Evolutionary conservation across 495 filamentous ascomycete genomes (phyloP).

Genomic region (Penicillium fimorum): DNA sequence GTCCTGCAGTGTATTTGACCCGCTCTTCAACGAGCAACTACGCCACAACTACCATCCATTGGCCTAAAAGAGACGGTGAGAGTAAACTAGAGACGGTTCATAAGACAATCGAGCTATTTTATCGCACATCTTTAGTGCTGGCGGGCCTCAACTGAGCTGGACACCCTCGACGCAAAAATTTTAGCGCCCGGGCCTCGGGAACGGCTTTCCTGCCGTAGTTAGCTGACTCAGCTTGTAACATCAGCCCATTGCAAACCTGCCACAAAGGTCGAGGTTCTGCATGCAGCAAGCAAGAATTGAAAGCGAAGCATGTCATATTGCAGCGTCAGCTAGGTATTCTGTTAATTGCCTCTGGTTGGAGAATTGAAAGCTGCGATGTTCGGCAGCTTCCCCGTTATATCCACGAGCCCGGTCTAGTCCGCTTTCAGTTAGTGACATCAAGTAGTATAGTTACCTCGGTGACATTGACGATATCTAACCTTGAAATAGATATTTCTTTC

Average conservation of each 20-base stretch:
- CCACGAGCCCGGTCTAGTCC: neutral
- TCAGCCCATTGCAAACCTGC: slow-evolving; percentile 2
- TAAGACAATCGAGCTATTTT: slow-evolving; percentile 1
- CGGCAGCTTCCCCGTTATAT: neutral
- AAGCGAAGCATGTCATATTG: slow-evolving; percentile 1
- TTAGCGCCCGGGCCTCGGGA: slow-evolving; percentile 30
- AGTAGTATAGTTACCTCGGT: neutral
- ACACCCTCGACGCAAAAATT: slow-evolving; percentile 24
- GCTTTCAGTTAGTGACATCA: slow-evolving; percentile 6
- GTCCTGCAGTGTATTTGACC: slow-evolving; percentile 8
- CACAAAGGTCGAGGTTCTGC: slow-evolving; percentile 7
- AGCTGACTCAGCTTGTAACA: slow-evolving; percentile 30
- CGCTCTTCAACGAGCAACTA: slow-evolving; percentile 12
- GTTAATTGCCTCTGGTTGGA: neutral
- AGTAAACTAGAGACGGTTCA: neutral
- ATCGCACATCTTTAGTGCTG: neutral
- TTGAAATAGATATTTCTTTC: neutral
- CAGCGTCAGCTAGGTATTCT: neutral
- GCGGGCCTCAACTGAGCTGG: slow-evolving; percentile 11
- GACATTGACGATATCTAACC: neutral
- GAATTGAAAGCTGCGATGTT: neutral
- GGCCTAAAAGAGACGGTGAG: slow-evolving; percentile 13
- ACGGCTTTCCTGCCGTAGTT: slow-evolving; percentile 25
- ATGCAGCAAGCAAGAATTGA: slow-evolving; percentile 4
- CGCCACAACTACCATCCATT: slow-evolving; percentile 17